These are phyloP conservation scores for Vaccinium darrowii DNA, from an alignment of 148 eudicot species.

Conservation along the genomic window DNA sequence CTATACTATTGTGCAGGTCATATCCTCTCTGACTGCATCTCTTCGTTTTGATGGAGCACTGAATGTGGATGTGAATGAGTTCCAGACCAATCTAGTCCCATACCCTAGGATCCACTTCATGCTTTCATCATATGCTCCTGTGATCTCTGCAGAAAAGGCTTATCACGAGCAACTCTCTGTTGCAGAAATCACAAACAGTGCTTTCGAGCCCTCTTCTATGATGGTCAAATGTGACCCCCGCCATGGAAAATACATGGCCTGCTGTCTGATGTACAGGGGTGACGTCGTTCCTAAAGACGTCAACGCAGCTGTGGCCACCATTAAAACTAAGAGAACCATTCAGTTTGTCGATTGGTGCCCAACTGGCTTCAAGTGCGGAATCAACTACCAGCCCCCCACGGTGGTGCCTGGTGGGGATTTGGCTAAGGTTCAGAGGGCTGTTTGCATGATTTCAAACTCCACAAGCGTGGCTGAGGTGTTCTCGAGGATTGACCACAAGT, in stretches of 20 bases:
- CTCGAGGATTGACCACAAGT: slow-evolving; percentile 17
- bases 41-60: slow-evolving; percentile 15
- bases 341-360: slow-evolving; percentile 22
- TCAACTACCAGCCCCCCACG: slow-evolving; percentile 16
- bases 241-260: slow-evolving; percentile 19
- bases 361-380: slow-evolving; percentile 20
- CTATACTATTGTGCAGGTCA: background rate
- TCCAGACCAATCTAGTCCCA: slow-evolving; percentile 13
- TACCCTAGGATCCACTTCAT: slow-evolving; percentile 20
- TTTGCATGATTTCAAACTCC: slow-evolving; percentile 15
- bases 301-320: slow-evolving; percentile 16
- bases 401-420: slow-evolving; percentile 15
- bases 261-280: slow-evolving; percentile 18
- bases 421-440: slow-evolving; percentile 19
- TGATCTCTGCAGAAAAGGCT: slow-evolving; percentile 11
- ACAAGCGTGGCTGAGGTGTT: slow-evolving; percentile 17
- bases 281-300: slow-evolving; percentile 15
- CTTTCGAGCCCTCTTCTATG: slow-evolving; percentile 11
- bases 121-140: slow-evolving; percentile 17
- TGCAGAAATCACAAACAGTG: slow-evolving; percentile 8
- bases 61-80: slow-evolving; percentile 17
- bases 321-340: slow-evolving; percentile 16
- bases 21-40: slow-evolving; percentile 15
- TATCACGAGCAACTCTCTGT: slow-evolving; percentile 16
- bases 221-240: slow-evolving; percentile 17